phyloP scores from a whole-genome alignment of 345 rosid species.

The Brassica nigra region DNA sequence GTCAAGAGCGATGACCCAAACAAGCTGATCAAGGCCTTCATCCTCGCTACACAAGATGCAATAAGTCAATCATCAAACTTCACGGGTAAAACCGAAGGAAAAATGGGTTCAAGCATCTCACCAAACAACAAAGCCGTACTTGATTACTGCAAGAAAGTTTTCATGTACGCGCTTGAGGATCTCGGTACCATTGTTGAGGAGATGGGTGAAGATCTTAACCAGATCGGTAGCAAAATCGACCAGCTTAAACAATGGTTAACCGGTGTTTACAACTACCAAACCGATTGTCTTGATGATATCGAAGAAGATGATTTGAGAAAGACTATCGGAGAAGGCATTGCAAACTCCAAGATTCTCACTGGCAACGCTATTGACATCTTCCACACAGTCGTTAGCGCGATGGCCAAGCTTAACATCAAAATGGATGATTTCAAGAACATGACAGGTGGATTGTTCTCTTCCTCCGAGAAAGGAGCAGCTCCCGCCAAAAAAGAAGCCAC shows the following conservation, averaged over 20 bases:
- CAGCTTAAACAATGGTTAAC: background rate
- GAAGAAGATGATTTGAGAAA: constrained; percentile 2
- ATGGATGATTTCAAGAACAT: background rate
- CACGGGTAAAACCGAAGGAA: background rate
- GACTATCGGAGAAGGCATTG: background rate
- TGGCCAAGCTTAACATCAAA: background rate
- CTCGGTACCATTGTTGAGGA: background rate
- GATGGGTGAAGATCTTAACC: background rate
- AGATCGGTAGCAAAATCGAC: background rate
- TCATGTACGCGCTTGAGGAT: background rate
- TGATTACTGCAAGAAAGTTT: background rate
- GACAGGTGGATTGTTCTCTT: background rate
- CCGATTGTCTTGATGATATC: background rate
- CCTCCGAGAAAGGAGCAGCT: background rate
- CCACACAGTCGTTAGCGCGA: background rate
- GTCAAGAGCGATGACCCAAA: constrained; percentile 4
- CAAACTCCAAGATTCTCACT: background rate
- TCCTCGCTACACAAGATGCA: background rate
- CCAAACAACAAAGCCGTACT: background rate
- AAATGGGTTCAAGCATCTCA: background rate
- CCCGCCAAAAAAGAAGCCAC: background rate
- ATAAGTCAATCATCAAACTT: background rate
- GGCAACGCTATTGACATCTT: background rate
- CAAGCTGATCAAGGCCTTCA: background rate
- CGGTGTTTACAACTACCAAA: constrained; percentile 1